Evolutionary conservation across 2,329 filamentous ascomycete species (phyloP).

Genomic region (Penicillium hesseltinei): DNA sequence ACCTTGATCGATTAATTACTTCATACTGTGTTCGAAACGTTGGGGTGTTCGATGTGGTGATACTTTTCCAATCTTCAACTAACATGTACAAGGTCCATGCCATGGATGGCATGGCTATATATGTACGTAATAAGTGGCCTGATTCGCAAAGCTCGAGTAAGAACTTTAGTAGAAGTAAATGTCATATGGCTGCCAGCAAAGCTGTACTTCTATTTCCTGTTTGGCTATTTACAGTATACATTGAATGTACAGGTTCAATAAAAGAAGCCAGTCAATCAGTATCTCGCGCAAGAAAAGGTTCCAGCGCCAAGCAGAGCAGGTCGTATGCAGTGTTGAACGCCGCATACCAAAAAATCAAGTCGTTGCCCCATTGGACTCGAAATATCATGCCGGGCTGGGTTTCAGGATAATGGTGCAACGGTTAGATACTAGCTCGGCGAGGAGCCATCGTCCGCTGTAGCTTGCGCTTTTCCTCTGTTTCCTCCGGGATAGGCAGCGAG

Average conservation of each 20-base stretch:
- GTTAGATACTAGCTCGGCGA: slow-evolving; percentile 67
- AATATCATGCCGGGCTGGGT: not conserved
- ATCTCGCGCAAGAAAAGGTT: slow-evolving; percentile 2
- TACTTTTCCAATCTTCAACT: not conserved
- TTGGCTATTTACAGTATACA: not conserved
- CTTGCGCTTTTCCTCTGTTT: slow-evolving; percentile 74
- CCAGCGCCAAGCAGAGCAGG: not conserved
- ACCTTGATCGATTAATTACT: slow-evolving; percentile 2
- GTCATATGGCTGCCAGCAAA: not conserved
- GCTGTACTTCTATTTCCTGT: not conserved
- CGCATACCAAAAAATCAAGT: not conserved
- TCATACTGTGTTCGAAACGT: not conserved
- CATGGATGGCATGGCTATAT: not conserved
- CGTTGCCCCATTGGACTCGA: not conserved
- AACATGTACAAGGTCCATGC: not conserved
- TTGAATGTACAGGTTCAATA: not conserved
- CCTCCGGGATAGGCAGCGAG: slow-evolving; percentile 66
- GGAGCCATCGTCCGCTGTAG: slow-evolving; percentile 77
- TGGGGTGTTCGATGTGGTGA: not conserved
- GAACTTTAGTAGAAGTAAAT: not conserved
- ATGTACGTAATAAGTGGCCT: not conserved
- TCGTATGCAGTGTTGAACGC: not conserved
- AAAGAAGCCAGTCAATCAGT: not conserved
- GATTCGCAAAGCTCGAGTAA: not conserved
- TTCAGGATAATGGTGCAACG: not conserved